phyloP scores from a whole-genome alignment of 2,329 filamentous ascomycete species.

The Zarea fungicola region DNA sequence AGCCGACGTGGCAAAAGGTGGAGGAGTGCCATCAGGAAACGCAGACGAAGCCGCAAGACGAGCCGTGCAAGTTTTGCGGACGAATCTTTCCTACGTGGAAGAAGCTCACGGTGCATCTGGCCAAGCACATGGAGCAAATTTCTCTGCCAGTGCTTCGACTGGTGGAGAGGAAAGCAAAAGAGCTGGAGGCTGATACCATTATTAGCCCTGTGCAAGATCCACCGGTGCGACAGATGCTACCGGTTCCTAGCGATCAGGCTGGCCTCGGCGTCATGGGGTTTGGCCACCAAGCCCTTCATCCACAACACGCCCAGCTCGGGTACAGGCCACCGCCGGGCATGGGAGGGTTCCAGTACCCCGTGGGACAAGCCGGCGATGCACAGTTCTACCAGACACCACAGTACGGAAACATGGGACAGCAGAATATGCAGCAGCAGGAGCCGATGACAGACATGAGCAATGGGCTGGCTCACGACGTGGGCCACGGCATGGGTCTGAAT shows the following conservation, averaged over 20 bases:
- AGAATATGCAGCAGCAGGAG: constrained; percentile 21
- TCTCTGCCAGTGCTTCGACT: constrained; percentile 71
- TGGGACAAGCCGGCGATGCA: constrained; percentile 12
- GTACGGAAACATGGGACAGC: constrained; percentile 24
- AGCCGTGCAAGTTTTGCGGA: constrained; percentile 83
- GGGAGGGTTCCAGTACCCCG: neutral
- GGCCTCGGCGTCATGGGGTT: neutral
- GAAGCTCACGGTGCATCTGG: constrained; percentile 87
- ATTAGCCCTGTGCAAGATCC: constrained; percentile 63
- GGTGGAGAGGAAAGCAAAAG: constrained; percentile 41
- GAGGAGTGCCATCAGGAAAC: constrained; percentile 73
- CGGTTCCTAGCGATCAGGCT: constrained; percentile 21
- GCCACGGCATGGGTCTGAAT: neutral
- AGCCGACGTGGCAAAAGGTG: constrained; percentile 71
- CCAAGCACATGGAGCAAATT: constrained; percentile 91
- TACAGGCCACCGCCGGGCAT: neutral
- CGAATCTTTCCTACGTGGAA: constrained; percentile 81
- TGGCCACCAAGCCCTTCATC: constrained; percentile 6
- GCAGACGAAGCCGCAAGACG: constrained; percentile 58
- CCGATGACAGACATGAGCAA: constrained; percentile 16
- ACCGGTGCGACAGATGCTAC: constrained; percentile 33
- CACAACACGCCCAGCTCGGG: constrained; percentile 8
- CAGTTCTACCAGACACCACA: constrained; percentile 23
- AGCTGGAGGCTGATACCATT: constrained; percentile 55
- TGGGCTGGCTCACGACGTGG: neutral